phyloP scores from a whole-genome alignment of 1,284 basidiomycete species.

The Boletus semigastroideus region DNA sequence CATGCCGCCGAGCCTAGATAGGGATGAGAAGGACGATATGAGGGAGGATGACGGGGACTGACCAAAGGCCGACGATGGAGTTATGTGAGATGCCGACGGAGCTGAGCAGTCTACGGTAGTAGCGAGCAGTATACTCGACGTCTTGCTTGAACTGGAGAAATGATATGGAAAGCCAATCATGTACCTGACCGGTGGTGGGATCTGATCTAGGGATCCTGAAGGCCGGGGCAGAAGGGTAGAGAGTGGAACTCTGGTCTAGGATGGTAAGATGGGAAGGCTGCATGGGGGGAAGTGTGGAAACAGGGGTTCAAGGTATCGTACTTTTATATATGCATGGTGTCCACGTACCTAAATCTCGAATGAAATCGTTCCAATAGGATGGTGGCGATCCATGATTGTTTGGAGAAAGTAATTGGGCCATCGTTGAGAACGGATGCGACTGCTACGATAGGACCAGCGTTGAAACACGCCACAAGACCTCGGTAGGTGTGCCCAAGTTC shows the following conservation, averaged over 20 bases:
- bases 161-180: slow-evolving; percentile 50
- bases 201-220: slow-evolving; percentile 50
- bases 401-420: too few species aligned
- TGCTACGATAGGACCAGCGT: background rate
- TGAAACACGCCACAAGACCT: background rate
- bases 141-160: slow-evolving; percentile 54
- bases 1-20: slow-evolving; percentile 58
- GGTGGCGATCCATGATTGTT: too few species aligned
- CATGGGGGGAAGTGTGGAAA: slow-evolving; percentile 29
- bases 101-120: slow-evolving; percentile 52
- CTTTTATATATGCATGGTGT: slow-evolving; percentile 34
- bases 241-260: slow-evolving; percentile 46
- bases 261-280: slow-evolving; percentile 48
- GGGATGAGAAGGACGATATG: slow-evolving; percentile 6
- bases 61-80: slow-evolving; percentile 71
- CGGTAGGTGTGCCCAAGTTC: background rate
- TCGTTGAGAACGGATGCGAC: too few species aligned
- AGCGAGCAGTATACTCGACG: slow-evolving; percentile 51
- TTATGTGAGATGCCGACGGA: slow-evolving; percentile 44
- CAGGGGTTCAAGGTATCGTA: slow-evolving; percentile 1
- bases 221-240: slow-evolving; percentile 43
- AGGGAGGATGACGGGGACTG: slow-evolving; percentile 22
- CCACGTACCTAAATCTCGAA: slow-evolving; percentile 1
- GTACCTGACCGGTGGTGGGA: slow-evolving; percentile 34
- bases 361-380: too few species aligned